Base-by-base conservation (phyloP, 1,139 yeast genomes). In the Saccharomyces hybrid region DNA sequence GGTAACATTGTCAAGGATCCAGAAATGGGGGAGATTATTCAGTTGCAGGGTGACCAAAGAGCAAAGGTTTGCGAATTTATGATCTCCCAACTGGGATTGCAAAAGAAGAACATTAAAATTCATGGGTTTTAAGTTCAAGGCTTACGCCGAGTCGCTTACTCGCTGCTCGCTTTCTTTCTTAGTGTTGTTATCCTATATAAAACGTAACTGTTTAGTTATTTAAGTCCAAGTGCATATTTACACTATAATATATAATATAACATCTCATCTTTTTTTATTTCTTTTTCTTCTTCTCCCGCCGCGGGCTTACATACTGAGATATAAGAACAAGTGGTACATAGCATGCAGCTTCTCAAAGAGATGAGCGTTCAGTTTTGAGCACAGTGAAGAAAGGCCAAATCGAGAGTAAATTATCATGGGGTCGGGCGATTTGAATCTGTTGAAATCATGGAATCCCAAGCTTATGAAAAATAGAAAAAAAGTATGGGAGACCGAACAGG, bases 31-130 rank as follows among this genome's bases (percentile, higher is more conserved):
- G 97, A 91, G 70, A 95, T 93, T 70, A 90, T 93, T 68, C 99
- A 93, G 79, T 80, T 93, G 74, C 99, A 93, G 78, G 99, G 99
- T 73, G 99, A 93, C 73, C 99, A 93, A 79, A 88, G 99, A 79
- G 87, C 88, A 62, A 93, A 93, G 76, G 97, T 93, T 61, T 83
- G 88, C 80, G 97, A 90, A 73, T 93, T 93, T 70, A 83, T 93
- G 78, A 86, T 90, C 68, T 74, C 86, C 61, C 91, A 89, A 73
- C 82, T 93, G 66, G 90, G 86, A 68, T 79, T 93, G 69, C 95
- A 91, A 72, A 91, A 91, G 87, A 89, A 90, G 82, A 88, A 86
- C 77, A 91, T 93, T 77, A 93, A 93, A 80, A 88, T 93, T 74
- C 99, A 93, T 78, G 99, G 99, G 78, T 93, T 91, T 79, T 91